These are phyloP conservation scores for Trapa bicornis DNA, from an alignment of 345 rosid genomes.

Conservation along the genomic window DNA sequence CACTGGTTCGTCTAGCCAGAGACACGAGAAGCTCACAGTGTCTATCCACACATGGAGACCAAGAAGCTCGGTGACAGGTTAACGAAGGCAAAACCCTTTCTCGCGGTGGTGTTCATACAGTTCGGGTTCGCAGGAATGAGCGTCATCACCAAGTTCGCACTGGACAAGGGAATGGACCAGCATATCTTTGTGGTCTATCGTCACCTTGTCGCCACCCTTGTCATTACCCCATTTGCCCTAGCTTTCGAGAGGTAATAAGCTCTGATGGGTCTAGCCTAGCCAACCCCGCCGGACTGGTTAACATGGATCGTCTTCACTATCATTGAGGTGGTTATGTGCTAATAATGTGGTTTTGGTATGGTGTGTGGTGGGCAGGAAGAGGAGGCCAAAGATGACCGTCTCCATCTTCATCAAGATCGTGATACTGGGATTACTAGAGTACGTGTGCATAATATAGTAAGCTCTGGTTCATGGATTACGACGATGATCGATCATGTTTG, in stretches of 20 bases:
- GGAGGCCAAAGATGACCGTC: conserved; percentile 65
- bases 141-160: conserved; percentile 38
- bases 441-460: conserved; percentile 9
- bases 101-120: conserved; percentile 46
- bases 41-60: background rate
- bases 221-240: conserved; percentile 66
- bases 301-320: no score
- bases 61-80: background rate
- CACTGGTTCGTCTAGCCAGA: background rate
- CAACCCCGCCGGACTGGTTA: no score
- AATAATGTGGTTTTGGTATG: background rate
- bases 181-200: conserved; percentile 61
- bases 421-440: conserved; percentile 66
- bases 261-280: background rate
- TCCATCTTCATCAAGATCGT: conserved; percentile 51
- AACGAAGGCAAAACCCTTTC: conserved; percentile 29
- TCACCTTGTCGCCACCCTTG: conserved; percentile 43
- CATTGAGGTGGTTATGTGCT: background rate
- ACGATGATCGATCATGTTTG: no score
- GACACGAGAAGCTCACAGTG: background rate
- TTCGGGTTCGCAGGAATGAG: conserved; percentile 47
- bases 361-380: conserved; percentile 35
- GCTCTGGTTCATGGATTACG: no score
- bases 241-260: conserved; percentile 39
- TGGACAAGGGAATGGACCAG: conserved; percentile 51